Evolutionary conservation across 1,284 basidiomycete genomes (phyloP).

Genomic region (Trichosporon ovoides): DNA sequence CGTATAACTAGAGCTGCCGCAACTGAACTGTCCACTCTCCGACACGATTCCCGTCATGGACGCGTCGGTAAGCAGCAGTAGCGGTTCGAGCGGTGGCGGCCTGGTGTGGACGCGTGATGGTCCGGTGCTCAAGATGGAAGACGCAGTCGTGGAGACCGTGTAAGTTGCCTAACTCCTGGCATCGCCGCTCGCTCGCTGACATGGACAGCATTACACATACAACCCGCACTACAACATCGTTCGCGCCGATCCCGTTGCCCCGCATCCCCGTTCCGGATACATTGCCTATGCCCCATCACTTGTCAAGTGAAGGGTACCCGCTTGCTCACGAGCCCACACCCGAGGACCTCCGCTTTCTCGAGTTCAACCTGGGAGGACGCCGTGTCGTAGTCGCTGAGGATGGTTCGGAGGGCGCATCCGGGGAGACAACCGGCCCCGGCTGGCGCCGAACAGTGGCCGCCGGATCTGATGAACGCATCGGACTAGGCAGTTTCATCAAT

Average conservation of each 20-base stretch:
- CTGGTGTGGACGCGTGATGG: slow-evolving; percentile 18
- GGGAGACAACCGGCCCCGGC: slow-evolving; percentile 17
- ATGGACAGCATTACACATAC: slow-evolving; percentile 14
- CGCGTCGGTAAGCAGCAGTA: not conserved
- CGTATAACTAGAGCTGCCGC: not conserved
- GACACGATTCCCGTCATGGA: not conserved
- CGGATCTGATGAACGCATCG: slow-evolving; percentile 19
- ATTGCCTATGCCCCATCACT: slow-evolving; percentile 30
- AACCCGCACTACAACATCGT: slow-evolving; percentile 40
- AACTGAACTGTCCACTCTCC: no score
- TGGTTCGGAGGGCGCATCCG: slow-evolving; percentile 13
- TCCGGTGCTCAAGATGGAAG: slow-evolving; percentile 38
- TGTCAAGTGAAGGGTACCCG: slow-evolving; percentile 35
- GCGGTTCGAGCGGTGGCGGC: not conserved
- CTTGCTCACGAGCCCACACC: slow-evolving; percentile 43
- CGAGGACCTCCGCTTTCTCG: slow-evolving; percentile 40
- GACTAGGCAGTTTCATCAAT: slow-evolving; percentile 25
- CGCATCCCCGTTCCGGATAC: slow-evolving; percentile 36
- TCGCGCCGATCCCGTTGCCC: slow-evolving; percentile 42
- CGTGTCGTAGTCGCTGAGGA: slow-evolving; percentile 44
- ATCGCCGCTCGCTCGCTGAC: not conserved
- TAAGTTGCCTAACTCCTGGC: slow-evolving; percentile 20
- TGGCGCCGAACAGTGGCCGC: slow-evolving; percentile 29
- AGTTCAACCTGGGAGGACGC: slow-evolving; percentile 38
- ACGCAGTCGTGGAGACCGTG: slow-evolving; percentile 46